Evolutionary conservation across 257 asterid species (phyloP).

Genomic region (Salvia hispanica): DNA sequence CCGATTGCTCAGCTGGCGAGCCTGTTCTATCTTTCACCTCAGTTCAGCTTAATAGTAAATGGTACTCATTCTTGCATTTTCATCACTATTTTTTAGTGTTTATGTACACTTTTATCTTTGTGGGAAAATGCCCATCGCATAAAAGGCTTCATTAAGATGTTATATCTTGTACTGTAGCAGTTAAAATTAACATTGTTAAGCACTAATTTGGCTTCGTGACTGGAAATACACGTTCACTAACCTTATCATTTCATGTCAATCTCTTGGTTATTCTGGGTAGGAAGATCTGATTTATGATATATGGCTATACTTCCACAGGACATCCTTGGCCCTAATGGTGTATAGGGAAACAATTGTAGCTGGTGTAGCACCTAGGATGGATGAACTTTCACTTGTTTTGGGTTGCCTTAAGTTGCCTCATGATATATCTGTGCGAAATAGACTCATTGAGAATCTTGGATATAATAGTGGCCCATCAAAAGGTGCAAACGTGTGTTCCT

Average conservation of each 20-base stretch:
- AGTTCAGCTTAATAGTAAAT: slow-evolving; percentile 77
- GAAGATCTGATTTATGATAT: slow-evolving; percentile 32
- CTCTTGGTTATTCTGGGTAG: slow-evolving; percentile 26
- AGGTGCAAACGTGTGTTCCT: slow-evolving; percentile 58
- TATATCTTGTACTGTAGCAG: background rate
- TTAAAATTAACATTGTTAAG: slow-evolving; percentile 3
- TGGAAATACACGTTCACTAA: slow-evolving; percentile 1
- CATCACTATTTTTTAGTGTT: background rate
- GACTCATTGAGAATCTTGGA: slow-evolving; percentile 77
- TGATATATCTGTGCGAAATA: slow-evolving; percentile 64
- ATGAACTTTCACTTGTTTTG: slow-evolving; percentile 79
- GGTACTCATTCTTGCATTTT: slow-evolving; percentile 49
- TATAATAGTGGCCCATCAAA: slow-evolving; percentile 45
- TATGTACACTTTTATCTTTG: background rate
- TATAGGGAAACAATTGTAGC: slow-evolving; percentile 80
- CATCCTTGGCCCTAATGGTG: slow-evolving; percentile 83
- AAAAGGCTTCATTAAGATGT: background rate
- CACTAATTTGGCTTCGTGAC: slow-evolving; percentile 1
- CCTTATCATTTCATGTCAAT: background rate
- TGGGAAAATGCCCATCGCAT: slow-evolving; percentile 2
- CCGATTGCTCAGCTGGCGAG: slow-evolving; percentile 69
- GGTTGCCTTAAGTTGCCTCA: slow-evolving; percentile 90
- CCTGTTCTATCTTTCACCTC: slow-evolving; percentile 66
- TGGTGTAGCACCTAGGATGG: slow-evolving; percentile 69
- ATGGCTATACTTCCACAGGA: slow-evolving; percentile 63